A percentile compares a stretch with the other conserved stretches of the same genome.
Evolutionary conservation across 495 filamentous ascomycete genomes (phyloP).

Genomic region (Aspergillus asperescens): DNA sequence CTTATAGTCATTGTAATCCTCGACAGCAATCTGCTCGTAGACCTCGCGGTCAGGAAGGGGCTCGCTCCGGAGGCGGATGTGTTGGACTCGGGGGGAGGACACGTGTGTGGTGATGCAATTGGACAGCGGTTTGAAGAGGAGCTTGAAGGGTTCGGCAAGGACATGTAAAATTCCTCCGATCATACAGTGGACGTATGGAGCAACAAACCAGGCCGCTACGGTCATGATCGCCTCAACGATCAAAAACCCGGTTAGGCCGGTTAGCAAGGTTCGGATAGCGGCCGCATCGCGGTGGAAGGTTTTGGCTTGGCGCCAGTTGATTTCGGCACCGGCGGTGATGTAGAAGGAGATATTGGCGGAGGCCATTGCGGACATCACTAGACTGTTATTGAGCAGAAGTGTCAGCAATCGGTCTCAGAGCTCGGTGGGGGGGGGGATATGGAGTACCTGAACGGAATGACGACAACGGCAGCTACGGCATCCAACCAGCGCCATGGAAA

Average conservation of each 20-base stretch:
- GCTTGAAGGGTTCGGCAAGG: constrained; percentile 28
- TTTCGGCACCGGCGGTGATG: constrained; percentile 34
- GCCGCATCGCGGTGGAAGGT: constrained; percentile 33
- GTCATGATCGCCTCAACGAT: constrained; percentile 29
- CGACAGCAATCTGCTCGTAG: constrained; percentile 29
- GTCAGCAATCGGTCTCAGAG: no score
- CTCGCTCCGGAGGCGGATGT: constrained; percentile 8
- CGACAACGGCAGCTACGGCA: constrained; percentile 19
- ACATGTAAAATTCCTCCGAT: constrained; percentile 30
- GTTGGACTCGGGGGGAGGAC: constrained; percentile 11
- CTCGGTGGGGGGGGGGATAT: no score
- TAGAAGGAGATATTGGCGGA: constrained; percentile 36
- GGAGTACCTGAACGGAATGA: constrained; percentile 32
- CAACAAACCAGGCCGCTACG: constrained; percentile 20
- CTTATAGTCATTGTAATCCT: constrained; percentile 27
- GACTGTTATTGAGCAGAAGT: constrained; percentile 20
- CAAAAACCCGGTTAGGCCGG: constrained; percentile 35
- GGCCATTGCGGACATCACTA: constrained; percentile 33
- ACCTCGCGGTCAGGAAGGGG: constrained; percentile 26
- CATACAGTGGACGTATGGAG: constrained; percentile 21
- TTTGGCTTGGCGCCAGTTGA: constrained; percentile 37
- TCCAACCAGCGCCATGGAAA: constrained; percentile 22
- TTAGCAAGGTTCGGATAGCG: constrained; percentile 32
- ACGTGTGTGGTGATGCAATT: constrained; percentile 7
- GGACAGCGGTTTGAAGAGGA: constrained; percentile 20